Conservation (phyloP, 306 rosid species). For the Medicago arabica region DNA sequence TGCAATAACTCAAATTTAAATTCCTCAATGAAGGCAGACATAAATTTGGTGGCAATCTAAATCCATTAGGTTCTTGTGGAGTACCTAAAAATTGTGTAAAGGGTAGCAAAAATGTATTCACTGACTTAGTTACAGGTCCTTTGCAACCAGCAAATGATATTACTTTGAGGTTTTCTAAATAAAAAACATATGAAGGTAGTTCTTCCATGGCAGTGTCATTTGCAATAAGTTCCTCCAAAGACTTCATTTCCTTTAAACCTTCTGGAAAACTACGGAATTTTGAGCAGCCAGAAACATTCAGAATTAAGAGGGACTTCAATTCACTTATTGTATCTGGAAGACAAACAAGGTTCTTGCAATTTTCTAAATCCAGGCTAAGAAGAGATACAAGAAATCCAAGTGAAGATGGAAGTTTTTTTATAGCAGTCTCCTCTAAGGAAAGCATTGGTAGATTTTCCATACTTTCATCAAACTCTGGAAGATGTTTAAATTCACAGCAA, state of each 20-base stretch:
- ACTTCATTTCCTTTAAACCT: slow-evolving; percentile 21
- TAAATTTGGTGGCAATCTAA: slow-evolving; percentile 25
- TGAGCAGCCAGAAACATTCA: slow-evolving; percentile 46
- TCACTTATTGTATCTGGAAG: slow-evolving; percentile 44
- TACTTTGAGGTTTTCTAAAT: slow-evolving; percentile 28
- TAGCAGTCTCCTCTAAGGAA: slow-evolving; percentile 40
- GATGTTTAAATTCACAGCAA: slow-evolving; percentile 33
- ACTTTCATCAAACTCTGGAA: slow-evolving; percentile 45
- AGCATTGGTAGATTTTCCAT: slow-evolving; percentile 30
- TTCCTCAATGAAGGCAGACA: background rate
- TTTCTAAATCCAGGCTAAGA: slow-evolving; percentile 15
- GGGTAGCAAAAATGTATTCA: slow-evolving; percentile 14
- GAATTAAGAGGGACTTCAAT: slow-evolving; percentile 39
- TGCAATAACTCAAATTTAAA: slow-evolving; percentile 42
- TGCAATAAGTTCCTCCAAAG: slow-evolving; percentile 39
- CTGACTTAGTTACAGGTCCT: slow-evolving; percentile 35
- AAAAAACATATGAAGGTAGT: slow-evolving; percentile 40
- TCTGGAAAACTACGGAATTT: slow-evolving; percentile 36
- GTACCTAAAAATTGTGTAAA: slow-evolving; percentile 7
- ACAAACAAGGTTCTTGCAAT: slow-evolving; percentile 47
- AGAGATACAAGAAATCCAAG: slow-evolving; percentile 43
- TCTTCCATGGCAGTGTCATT: slow-evolving; percentile 41
- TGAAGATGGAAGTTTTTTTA: slow-evolving; percentile 40
- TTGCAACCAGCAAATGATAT: slow-evolving; percentile 45
- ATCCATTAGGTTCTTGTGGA: slow-evolving; percentile 16